Evolutionary conservation across 106 monocot species (phyloP), one percentile per base, ranked within the genome.

Genomic region (Dendrobium chrysotoxum): DNA sequence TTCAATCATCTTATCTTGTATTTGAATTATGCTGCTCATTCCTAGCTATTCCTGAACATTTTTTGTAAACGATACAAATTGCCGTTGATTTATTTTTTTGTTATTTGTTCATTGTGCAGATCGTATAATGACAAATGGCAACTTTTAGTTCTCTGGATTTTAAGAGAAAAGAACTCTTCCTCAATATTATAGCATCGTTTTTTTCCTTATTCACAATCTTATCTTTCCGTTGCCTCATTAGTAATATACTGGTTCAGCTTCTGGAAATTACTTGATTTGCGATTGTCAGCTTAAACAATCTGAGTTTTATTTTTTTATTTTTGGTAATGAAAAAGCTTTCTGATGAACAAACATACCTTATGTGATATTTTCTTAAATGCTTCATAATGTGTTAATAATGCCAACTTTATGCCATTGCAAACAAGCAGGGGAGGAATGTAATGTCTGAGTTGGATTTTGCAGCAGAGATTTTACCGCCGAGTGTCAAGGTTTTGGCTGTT

Each of bases 371-470:
- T 31, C 15, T 35, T 68, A 65, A 31, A 16, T 4, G 13, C 4
- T 35, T 31, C 5, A 12, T 15, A 17, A 30, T 70, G 15, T 70
- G 35, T 30, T 35, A 30, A 30, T 70, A 70, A 70, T 70, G 28
- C 25, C 15, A 70, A 35, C 31, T 70, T 70, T 70, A 35, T 70
- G 4, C 25, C 16, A 35, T 17, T 26, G 79, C 38, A 6, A 31
- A 75, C 30, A 2, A 81, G 75, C 80, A 88, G 88, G 85, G 85
- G 55, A 81, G 38, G 31, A 80, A 54, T 18, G 85, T 88, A 47
- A 88, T 88, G 88, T 88, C 88, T 61, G 88, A 88, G 54, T 46
- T 88, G 70, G 88, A 88, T 72, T 88, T 88, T 85, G 88, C 88
- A 20, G 80, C 88, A 74, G 85, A 88, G 53, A 66, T 83, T n/a